Conservation (phyloP, 1,284 basidiomycete genomes). For the Rhodotorula sp. region DNA sequence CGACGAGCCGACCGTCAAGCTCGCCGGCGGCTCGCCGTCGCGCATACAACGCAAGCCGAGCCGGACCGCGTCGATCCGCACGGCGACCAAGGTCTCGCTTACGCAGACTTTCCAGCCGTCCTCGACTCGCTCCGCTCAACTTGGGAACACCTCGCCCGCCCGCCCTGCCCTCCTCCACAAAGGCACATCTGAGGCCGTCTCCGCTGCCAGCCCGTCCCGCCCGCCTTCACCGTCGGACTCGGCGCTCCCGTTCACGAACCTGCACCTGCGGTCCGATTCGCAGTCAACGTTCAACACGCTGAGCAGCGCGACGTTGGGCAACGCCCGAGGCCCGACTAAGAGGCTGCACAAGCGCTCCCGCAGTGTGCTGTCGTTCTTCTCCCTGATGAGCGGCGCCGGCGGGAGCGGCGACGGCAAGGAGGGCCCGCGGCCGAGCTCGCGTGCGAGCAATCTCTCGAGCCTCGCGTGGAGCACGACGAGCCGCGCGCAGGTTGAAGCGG, state of each 20-base stretch:
- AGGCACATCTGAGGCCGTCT: not conserved
- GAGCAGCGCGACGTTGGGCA: not conserved
- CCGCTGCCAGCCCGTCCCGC: not conserved
- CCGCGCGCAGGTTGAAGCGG: not conserved
- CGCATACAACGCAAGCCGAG: slow-evolving; percentile 10
- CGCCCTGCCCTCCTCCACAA: not conserved
- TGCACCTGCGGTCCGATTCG: slow-evolving; percentile 17
- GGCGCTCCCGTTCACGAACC: slow-evolving; percentile 16
- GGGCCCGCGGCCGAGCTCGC: not conserved
- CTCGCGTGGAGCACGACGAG: slow-evolving; percentile 10
- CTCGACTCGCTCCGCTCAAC: not conserved
- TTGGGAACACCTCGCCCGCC: not conserved
- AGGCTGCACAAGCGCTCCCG: slow-evolving; percentile 22
- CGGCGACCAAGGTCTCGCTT: not conserved
- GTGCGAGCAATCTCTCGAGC: slow-evolving; percentile 8
- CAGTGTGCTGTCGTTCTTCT: slow-evolving; percentile 34
- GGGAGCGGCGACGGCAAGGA: not conserved
- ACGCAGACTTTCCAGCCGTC: not conserved
- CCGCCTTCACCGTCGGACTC: not conserved
- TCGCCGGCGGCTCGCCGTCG: slow-evolving; percentile 7
- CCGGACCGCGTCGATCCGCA: not conserved
- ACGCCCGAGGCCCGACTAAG: not conserved
- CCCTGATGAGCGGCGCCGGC: not conserved
- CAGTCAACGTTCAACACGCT: slow-evolving; percentile 9
- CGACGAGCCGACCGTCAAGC: slow-evolving; percentile 39